Percentiles rank a stretch among this genome's conserved stretches.
These are phyloP conservation scores for Lunasporangiospora selenospora DNA, from an alignment of 192 early-diverging fungal species.

Conservation along the genomic window DNA sequence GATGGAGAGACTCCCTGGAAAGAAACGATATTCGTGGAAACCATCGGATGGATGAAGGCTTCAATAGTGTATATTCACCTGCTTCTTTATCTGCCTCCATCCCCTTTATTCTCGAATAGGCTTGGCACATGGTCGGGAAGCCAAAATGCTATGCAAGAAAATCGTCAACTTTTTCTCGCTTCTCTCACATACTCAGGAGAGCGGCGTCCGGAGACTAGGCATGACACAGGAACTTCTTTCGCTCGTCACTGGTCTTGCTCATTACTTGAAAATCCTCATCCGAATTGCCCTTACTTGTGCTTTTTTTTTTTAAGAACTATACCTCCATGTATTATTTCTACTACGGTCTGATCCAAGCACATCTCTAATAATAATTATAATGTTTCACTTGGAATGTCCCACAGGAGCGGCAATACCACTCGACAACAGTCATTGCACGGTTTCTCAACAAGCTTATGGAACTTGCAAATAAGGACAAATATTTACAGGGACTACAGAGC, in stretches of 20 bases:
- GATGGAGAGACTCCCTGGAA: no score
- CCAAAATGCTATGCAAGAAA: constrained; percentile 94
- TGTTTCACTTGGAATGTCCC: neutral
- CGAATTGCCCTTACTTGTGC: constrained; percentile 87
- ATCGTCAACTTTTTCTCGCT: constrained; percentile 95
- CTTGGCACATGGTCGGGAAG: constrained; percentile 78
- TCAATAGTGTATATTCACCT: no score
- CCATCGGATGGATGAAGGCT: no score
- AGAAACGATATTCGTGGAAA: no score
- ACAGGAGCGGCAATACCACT: constrained; percentile 67
- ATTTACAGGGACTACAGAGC: constrained; percentile 42
- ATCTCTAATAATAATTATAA: no score
- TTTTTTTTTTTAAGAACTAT: neutral
- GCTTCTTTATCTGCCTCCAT: no score
- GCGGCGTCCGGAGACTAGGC: constrained; percentile 56
- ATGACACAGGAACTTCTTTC: constrained; percentile 89
- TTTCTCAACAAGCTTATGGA: constrained; percentile 84
- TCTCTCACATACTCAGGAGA: constrained; percentile 76
- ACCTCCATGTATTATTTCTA: constrained; percentile 1
- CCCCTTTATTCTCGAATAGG: no score
- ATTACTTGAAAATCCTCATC: constrained; percentile 91
- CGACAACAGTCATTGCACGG: constrained; percentile 59
- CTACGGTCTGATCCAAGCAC: neutral
- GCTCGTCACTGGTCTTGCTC: constrained; percentile 89
- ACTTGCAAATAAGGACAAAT: constrained; percentile 65